Evolutionary conservation across 805 yeast genomes (phyloP).

Genomic region (Kodamaea restingae): DNA sequence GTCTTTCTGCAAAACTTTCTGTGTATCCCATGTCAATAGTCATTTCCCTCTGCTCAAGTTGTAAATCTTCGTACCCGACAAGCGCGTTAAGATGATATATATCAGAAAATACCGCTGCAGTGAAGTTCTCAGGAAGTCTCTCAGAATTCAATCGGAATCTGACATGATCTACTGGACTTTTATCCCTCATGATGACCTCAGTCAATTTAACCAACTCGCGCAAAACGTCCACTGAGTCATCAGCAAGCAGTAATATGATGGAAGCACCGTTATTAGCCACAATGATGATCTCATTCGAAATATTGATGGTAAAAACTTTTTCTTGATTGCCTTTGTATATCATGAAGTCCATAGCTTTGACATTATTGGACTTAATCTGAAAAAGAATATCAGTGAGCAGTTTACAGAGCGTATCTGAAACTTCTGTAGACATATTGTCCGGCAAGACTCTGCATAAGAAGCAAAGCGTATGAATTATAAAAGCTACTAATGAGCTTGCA

Average conservation of each 20-base stretch:
- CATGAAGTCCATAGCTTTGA: background rate
- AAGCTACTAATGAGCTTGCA: background rate
- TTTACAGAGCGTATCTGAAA: background rate
- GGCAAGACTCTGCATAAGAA: background rate
- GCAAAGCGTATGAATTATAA: background rate
- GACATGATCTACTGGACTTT: background rate
- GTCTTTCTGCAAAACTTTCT: background rate
- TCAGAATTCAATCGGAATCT: background rate
- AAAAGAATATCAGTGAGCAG: background rate
- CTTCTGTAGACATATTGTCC: background rate
- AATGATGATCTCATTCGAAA: background rate
- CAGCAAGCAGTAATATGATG: background rate
- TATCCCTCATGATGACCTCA: background rate
- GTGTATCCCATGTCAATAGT: no score
- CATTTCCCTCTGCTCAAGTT: no score
- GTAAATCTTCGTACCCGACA: no score
- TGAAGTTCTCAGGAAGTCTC: background rate
- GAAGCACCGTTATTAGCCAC: background rate
- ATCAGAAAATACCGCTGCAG: no score
- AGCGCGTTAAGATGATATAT: no score
- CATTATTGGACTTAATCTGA: background rate
- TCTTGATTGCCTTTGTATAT: background rate
- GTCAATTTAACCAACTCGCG: background rate
- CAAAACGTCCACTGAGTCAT: background rate
- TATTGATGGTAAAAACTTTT: background rate